These are phyloP conservation scores for Dactylis glomerata DNA, from an alignment of 176 grass and related monocot genomes.

Conservation along the genomic window DNA sequence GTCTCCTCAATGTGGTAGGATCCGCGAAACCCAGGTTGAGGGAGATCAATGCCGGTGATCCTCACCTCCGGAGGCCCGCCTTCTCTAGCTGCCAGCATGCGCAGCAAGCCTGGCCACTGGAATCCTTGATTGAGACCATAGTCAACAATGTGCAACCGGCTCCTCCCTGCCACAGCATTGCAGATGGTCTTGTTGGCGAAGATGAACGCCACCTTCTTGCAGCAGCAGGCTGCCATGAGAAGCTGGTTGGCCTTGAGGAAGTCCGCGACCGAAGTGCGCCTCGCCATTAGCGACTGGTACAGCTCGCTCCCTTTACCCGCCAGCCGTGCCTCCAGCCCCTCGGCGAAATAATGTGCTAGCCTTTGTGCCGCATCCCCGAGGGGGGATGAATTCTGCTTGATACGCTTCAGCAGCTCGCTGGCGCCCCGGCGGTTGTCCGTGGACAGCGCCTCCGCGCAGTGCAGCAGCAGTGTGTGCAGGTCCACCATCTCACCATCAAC, in stretches of 20 bases:
- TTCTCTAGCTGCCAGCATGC: neutral
- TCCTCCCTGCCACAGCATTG: slow-evolving; percentile 19
- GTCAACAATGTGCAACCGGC: slow-evolving; percentile 44
- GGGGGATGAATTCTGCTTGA: slow-evolving; percentile 33
- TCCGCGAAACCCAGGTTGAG: slow-evolving; percentile 1
- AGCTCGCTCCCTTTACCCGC: slow-evolving; percentile 56
- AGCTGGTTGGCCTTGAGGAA: slow-evolving; percentile 54
- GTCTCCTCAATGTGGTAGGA: slow-evolving; percentile 18
- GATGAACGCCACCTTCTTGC: slow-evolving; percentile 38
- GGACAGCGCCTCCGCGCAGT: slow-evolving; percentile 54
- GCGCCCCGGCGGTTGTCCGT: slow-evolving; percentile 37
- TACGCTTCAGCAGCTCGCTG: slow-evolving; percentile 42
- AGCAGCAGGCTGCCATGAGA: slow-evolving; percentile 51
- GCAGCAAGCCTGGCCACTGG: slow-evolving; percentile 37
- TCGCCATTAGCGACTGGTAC: slow-evolving; percentile 25
- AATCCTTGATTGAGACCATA: slow-evolving; percentile 44
- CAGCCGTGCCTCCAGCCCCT: slow-evolving; percentile 63
- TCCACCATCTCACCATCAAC: slow-evolving; percentile 33
- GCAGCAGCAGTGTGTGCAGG: slow-evolving; percentile 50
- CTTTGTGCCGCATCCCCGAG: slow-evolving; percentile 45
- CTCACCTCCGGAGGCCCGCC: slow-evolving; percentile 30
- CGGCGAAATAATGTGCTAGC: slow-evolving; percentile 59
- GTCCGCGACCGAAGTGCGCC: neutral
- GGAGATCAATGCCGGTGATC: slow-evolving; percentile 36
- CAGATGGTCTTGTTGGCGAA: slow-evolving; percentile 55